Base-by-base conservation (phyloP, 352 stramenopile species). In the Lagenidium giganteum region DNA sequence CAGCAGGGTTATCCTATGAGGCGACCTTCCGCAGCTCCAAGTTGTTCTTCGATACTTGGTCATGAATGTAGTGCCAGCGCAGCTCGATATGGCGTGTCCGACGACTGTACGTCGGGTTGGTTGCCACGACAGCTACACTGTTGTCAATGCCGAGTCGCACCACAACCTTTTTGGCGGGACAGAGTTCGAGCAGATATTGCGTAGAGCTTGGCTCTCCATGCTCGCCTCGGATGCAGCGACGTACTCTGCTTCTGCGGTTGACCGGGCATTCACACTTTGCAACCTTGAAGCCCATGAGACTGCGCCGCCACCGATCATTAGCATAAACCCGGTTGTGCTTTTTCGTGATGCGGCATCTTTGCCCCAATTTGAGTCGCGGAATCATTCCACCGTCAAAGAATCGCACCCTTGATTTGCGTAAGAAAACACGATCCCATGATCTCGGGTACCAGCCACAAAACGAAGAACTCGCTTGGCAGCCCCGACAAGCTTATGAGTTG, bases 381-480 rank as follows among this genome's bases (percentile, higher is more conserved):
- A n/a, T n/a, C n/a, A n/a, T n/a, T n/a, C n/a, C 46, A 32, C 37
- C 42, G 16, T 54, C 46, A 17, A 36, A 47, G 38, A 31, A 46
- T n/a, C 46, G 34, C 14, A 35, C 9, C 9, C 32, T 8, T 3
- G 16, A 8, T 12, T 23, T 36, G 26, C 27, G 18, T 22, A 18
- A 42, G n/a, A n/a, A n/a, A n/a, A 42, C 11, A 7, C 27, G 37
- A 47, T 54, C 0, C 20, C 21, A 14, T 37, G 22, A 22, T 50
- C 30, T 8, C 25, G 9, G 3, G 42, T 53, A 2, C 33, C 43
- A 5, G 24, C 35, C 4, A 54, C 12, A 27, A 54, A 59, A 0
- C 51, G 17, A 4, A 59, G 28, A 20, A 49, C 35, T n/a, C 42
- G 8, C 20, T 59, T 52, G 1, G 40, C 20, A 18, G 11, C 9